Evolutionary conservation across 768 basidiomycete species (phyloP).

Genomic region (Neoboletus magnificus): DNA sequence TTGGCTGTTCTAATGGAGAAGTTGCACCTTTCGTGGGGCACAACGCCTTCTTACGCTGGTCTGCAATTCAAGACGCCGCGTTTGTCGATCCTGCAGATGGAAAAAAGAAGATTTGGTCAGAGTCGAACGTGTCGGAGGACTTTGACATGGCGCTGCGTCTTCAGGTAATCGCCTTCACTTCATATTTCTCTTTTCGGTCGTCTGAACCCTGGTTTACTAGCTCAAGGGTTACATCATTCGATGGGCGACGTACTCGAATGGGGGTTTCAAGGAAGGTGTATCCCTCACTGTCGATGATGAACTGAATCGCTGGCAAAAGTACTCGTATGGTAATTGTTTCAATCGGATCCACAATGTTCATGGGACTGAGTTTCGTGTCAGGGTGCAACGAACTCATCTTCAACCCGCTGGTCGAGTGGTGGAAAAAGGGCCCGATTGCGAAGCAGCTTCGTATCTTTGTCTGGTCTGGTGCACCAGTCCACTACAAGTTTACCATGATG

Average conservation of each 20-base stretch:
- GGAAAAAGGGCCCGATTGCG: slow-evolving; percentile 74
- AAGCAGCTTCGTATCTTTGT: slow-evolving; percentile 74
- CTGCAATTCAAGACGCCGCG: slow-evolving; percentile 83
- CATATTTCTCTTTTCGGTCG: slow-evolving; percentile 54
- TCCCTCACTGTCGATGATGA: slow-evolving; percentile 89
- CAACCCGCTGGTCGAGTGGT: slow-evolving; percentile 80
- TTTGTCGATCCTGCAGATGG: slow-evolving; percentile 52
- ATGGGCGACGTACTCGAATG: slow-evolving; percentile 81
- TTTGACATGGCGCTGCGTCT: slow-evolving; percentile 62
- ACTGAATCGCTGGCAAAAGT: slow-evolving; percentile 91
- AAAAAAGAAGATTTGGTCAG: slow-evolving; percentile 74
- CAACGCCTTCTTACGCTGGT: slow-evolving; percentile 89
- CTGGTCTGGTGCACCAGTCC: slow-evolving; percentile 73
- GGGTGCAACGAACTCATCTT: slow-evolving; percentile 63
- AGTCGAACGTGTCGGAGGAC: slow-evolving; percentile 66
- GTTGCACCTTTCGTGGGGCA: slow-evolving; percentile 79
- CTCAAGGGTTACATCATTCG: slow-evolving; percentile 32
- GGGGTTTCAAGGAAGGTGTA: slow-evolving; percentile 91
- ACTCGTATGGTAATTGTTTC: slow-evolving; percentile 58
- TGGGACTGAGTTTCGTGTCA: slow-evolving; percentile 29
- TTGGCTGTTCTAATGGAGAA: slow-evolving; percentile 78
- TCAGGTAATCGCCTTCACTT: slow-evolving; percentile 37
- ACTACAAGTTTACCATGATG: slow-evolving; percentile 73
- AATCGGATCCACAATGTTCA: slow-evolving; percentile 5
- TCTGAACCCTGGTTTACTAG: slow-evolving; percentile 33